Base-by-base conservation (phyloP, 2,329 filamentous ascomycete genomes). In the Paraphaeosphaeria minitans region DNA sequence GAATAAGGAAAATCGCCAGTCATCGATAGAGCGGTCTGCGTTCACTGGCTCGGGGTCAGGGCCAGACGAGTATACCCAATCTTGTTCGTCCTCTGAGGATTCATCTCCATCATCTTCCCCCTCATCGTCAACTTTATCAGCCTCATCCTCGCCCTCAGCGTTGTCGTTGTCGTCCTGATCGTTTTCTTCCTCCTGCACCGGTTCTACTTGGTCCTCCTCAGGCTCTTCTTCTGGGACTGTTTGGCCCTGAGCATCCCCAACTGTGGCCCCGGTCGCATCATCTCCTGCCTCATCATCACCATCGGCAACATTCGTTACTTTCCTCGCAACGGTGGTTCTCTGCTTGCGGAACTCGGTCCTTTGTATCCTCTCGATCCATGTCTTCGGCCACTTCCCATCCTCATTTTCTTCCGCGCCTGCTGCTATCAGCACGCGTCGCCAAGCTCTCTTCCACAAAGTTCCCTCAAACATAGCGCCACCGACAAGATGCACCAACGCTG, bases 1-100 rank as follows among this genome's bases (percentile, higher is more conserved):
- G 19, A 53, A 53, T 9, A 53, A 41, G 24, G 27, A 6, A 19
- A 45, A 53, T n/a, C 41, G 51, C 51, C 51, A 53, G 49, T 51
- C 33, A 12, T 14, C 16, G 13, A 7, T 24, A 4, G 14, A 5
- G 29, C 22, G 24, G 45, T 47, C 8, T 19, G 13, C 21, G 29
- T 49, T 19, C 24, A 27, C 24, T 27, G 24, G 24, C 3, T 27
- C 24, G 1, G 19, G 4, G 21, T 50, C 19, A 19, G 13, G 4
- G 2, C 4, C n/a, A 14, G 14, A 19, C 13, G 37, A 41, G 14
- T 41, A 19, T 13, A 41, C 13, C 37, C 14, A 19, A 2, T 39
- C 47, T 27, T 27, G 24, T 4, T 22, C n/a, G n/a, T 39, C 48
- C 14, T 50, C 48, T 1, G 19, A 16, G 8, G 35, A 37, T 37